phyloP scores from a whole-genome alignment of 352 stramenopile genomes.

The Globisporangium canariense region DNA sequence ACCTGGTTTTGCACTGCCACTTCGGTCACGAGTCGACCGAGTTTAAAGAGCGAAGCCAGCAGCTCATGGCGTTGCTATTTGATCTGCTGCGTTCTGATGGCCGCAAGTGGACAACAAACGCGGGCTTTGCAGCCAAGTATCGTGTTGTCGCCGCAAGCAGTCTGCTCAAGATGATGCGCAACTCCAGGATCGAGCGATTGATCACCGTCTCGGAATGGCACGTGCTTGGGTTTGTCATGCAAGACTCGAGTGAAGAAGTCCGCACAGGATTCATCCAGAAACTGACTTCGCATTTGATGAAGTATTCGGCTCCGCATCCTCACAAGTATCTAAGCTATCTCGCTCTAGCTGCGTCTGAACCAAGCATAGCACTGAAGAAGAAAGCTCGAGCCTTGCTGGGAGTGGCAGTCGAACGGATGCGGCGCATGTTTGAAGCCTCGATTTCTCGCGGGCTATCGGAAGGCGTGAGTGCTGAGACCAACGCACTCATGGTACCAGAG shows the following conservation, averaged over 20 bases:
- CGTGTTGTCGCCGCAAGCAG: conserved; percentile 44
- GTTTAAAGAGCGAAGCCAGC: conserved; percentile 21
- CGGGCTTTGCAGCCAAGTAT: conserved; percentile 39
- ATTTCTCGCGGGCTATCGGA: conserved; percentile 18
- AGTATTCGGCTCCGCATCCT: conserved; percentile 46
- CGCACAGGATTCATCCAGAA: conserved; percentile 71
- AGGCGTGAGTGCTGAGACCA: conserved; percentile 12
- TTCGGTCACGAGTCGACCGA: conserved; percentile 15
- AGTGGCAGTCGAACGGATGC: conserved; percentile 67
- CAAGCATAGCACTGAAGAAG: conserved; percentile 52
- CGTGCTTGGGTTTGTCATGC: conserved; percentile 66
- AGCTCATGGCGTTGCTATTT: conserved; percentile 54
- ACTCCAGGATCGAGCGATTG: conserved; percentile 44
- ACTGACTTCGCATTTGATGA: conserved; percentile 67
- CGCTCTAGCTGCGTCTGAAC: conserved; percentile 59
- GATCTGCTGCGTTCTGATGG: conserved; percentile 60
- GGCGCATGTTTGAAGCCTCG: conserved; percentile 63
- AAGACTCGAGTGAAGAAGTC: conserved; percentile 74
- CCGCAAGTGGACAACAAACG: conserved; percentile 36
- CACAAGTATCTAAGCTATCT: conserved; percentile 86
- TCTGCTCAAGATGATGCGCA: conserved; percentile 66
- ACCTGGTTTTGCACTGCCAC: conserved; percentile 50
- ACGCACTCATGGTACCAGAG: conserved; percentile 76
- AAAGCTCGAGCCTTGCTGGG: conserved; percentile 41
- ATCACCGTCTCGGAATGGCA: conserved; percentile 70